phyloP scores from a whole-genome alignment of 768 basidiomycete genomes.

The Boletus subcaerulescens region DNA sequence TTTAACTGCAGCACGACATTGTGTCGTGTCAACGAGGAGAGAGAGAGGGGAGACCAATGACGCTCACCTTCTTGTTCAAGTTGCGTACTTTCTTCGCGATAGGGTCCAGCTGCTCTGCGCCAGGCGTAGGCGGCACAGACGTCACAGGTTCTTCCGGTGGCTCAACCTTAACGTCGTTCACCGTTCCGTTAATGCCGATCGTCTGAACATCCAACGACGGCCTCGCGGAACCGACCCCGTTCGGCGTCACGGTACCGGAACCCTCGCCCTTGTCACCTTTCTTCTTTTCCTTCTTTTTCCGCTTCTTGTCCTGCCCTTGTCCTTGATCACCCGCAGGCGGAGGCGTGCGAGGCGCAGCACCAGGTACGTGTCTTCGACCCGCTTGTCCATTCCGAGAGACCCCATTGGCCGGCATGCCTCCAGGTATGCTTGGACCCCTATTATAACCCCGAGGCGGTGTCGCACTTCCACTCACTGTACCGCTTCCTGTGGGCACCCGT shows the following conservation, averaged over 20 bases:
- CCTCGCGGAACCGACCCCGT: constrained; percentile 22
- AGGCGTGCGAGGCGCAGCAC: constrained; percentile 54
- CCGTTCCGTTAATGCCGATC: constrained; percentile 19
- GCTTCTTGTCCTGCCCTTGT: constrained; percentile 33
- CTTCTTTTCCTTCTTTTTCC: constrained; percentile 58
- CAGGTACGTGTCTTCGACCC: constrained; percentile 58
- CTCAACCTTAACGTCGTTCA: constrained; percentile 16
- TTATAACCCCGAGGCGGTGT: constrained; percentile 64
- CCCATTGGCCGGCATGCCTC: constrained; percentile 40
- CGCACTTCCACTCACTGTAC: constrained; percentile 43
- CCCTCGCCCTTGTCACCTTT: constrained; percentile 46
- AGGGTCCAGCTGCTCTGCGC: constrained; percentile 66
- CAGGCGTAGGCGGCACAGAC: constrained; percentile 53
- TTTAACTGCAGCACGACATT: constrained; percentile 60
- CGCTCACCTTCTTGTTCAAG: constrained; percentile 84
- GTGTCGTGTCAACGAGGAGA: neutral
- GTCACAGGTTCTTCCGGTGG: constrained; percentile 4
- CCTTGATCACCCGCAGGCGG: constrained; percentile 40
- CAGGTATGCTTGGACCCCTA: constrained; percentile 55
- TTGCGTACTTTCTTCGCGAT: constrained; percentile 92
- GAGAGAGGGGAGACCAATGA: neutral
- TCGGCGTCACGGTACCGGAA: constrained; percentile 30
- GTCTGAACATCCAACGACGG: constrained; percentile 39
- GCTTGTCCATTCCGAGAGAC: constrained; percentile 28
- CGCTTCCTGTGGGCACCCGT: constrained; percentile 41